Evolutionary conservation across 345 rosid species (phyloP).

Genomic region (Viola odorata): DNA sequence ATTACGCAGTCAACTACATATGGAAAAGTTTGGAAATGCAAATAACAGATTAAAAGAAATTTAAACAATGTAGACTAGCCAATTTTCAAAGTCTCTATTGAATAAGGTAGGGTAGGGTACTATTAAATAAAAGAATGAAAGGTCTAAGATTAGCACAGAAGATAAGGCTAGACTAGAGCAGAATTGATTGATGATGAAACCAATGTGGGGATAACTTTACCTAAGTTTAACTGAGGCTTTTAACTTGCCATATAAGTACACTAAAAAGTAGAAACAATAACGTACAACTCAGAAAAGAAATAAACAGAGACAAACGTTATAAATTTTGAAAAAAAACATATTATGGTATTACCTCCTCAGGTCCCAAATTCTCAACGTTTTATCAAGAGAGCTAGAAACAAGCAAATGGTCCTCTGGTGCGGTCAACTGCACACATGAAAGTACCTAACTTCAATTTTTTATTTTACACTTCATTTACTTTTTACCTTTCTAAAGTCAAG

Average conservation of each 20-base stretch:
- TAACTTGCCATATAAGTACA: background rate
- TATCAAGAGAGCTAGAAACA: slow-evolving; percentile 89
- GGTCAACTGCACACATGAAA: slow-evolving; percentile 52
- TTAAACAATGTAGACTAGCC: background rate
- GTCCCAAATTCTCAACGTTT: slow-evolving; percentile 77
- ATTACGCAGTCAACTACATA: slow-evolving; percentile 12
- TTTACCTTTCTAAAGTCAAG: background rate
- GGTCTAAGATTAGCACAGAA: background rate
- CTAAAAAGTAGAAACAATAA: background rate
- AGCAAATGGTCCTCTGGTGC: slow-evolving; percentile 76
- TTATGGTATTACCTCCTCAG: slow-evolving; percentile 50
- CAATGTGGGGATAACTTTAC: background rate
- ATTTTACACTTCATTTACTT: no score
- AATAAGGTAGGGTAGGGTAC: background rate
- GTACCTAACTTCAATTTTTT: background rate
- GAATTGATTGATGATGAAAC: no score
- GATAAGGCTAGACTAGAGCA: background rate
- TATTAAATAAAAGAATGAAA: background rate
- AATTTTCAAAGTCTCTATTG: background rate
- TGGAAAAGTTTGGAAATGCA: background rate
- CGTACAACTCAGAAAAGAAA: background rate
- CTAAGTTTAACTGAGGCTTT: background rate
- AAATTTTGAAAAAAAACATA: background rate
- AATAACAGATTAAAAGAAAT: background rate
- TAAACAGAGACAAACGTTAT: background rate